Base-by-base conservation (phyloP, 164 flowering plant species). In the Cinnamomum chago region DNA sequence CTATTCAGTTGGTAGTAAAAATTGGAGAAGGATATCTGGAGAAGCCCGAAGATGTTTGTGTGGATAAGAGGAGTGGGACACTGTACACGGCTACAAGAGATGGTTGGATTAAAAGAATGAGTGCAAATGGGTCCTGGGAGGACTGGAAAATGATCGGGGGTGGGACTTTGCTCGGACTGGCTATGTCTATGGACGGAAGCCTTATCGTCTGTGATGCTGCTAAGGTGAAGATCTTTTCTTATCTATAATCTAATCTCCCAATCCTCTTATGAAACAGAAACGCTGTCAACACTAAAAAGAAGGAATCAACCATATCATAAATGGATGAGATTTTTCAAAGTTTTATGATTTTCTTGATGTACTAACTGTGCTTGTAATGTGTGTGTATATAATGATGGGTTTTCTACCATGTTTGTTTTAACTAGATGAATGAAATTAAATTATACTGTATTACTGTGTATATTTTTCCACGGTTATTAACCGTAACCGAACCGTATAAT, bases 41-140 rank as follows among this genome's bases (percentile, higher is more conserved):
- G n/a, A 71, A 58, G 18, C 92, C 97, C 18, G 98, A 93, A 78
- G 97, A 81, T 79, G 79, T 89, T 3, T 75, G 80, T 27, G 82
- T 90, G 72, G 94, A 89, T 68, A 81, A 82, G 67, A 68, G 76
- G 66, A 68, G 76, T 6, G 93, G 94, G 1, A 27, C 78, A 0
- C 2, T 94, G 0, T 92, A 90, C 72, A 83, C 91, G 11, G 92
- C 90, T 12, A 85, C 89, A 3, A 84, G 91, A 76, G 93, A 92
- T 83, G 94, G 98, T 14, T 92, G 93, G 92, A 83, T 92, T 22
- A 89, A 79, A 70, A 90, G 80, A 77, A 25, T 90, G 80, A 85
- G 84, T 40, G 78, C 17, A 74, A 84, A 90, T 75, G 92, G 92
- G 6, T 55, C 88, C 11, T 84, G 87, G 87, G 90, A 94, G 75